Evolutionary conservation across 106 monocot genomes (phyloP).

Genomic region (Dioscorea dumetorum): DNA sequence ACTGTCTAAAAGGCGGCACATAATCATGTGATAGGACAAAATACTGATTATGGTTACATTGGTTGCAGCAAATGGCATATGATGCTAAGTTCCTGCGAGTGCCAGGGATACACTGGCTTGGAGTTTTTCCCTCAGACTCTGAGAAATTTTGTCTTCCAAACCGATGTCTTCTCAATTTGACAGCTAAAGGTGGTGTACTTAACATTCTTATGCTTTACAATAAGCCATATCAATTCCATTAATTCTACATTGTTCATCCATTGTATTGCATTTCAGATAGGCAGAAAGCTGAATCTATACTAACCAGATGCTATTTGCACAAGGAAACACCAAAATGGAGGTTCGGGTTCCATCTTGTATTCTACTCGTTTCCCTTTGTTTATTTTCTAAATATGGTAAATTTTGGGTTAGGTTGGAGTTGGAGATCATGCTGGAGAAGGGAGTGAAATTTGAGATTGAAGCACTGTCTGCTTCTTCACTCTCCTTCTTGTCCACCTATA

Average conservation of each 20-base stretch:
- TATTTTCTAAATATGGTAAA: no score
- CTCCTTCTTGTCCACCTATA: slow-evolving; percentile 58
- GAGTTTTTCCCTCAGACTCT: slow-evolving; percentile 74
- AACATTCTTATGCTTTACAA: background rate
- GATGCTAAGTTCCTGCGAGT: slow-evolving; percentile 80
- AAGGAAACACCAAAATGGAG: slow-evolving; percentile 77
- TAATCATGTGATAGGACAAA: no score
- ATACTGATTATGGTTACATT: background rate
- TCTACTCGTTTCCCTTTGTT: background rate
- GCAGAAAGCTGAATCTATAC: slow-evolving; percentile 66
- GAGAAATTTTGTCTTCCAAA: slow-evolving; percentile 64
- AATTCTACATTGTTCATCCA: background rate
- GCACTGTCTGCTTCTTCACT: slow-evolving; percentile 48
- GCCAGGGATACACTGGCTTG: slow-evolving; percentile 75
- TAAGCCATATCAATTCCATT: background rate
- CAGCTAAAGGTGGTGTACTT: slow-evolving; percentile 53
- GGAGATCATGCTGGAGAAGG: slow-evolving; percentile 56
- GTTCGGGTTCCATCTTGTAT: slow-evolving; percentile 15
- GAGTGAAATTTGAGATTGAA: slow-evolving; percentile 74
- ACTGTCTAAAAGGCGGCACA: no score
- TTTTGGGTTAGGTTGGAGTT: slow-evolving; percentile 38
- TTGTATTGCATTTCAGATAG: slow-evolving; percentile 38
- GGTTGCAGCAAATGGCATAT: slow-evolving; percentile 73
- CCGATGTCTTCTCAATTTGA: slow-evolving; percentile 67
- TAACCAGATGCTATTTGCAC: slow-evolving; percentile 80